Base-by-base conservation (phyloP, 2,329 filamentous ascomycete species). In the Paramyrothecium sp. region DNA sequence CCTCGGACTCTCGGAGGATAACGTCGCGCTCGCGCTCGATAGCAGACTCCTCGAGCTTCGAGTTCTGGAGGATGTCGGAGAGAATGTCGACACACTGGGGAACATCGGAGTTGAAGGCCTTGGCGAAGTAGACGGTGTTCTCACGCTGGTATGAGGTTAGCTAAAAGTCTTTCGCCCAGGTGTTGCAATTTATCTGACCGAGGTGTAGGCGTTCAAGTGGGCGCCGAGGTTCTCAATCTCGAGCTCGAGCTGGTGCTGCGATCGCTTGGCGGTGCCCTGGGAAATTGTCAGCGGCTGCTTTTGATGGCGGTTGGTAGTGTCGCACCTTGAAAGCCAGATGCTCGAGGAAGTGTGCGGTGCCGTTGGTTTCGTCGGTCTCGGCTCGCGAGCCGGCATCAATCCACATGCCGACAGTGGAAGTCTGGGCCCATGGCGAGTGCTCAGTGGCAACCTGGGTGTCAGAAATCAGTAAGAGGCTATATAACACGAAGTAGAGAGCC, bases 161-260 rank as follows among this genome's bases (percentile, higher is more conserved):
- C 57, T 52, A 19, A 44, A 44, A 19, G 13, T 19, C n/a, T 19
- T 17, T 4, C 4, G n/a, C 13, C 4, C 38, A 7, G 13, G 38
- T 5, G 13, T 19, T 44, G 38, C n/a, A 12, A 19, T 19, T 44
- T 69, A 67, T 79, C 89, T 72, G 88, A 97, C 93, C 83, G 94
- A 98, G 71, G 95, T 99, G 84, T 99, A 99, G 76, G 95, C 95
- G 80, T 99, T 99, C 70, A 99, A 86, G 82, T 99, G 95, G 65
- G 92, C 95, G 76, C 95, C 95, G 91, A 99, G 97, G 83, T 99
- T 99, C 86, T 99, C 95, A 73, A 99, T 98, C 84, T 99, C 95
- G 65, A 99, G 89, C 83, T 99, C 95, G 75, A 99, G 85, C 82
- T 99, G 95, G 76, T 96, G 90, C 80, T 99, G 95, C 65, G 90